Base-by-base conservation (phyloP, 257 asterid genomes). In the Gentiana straminea region DNA sequence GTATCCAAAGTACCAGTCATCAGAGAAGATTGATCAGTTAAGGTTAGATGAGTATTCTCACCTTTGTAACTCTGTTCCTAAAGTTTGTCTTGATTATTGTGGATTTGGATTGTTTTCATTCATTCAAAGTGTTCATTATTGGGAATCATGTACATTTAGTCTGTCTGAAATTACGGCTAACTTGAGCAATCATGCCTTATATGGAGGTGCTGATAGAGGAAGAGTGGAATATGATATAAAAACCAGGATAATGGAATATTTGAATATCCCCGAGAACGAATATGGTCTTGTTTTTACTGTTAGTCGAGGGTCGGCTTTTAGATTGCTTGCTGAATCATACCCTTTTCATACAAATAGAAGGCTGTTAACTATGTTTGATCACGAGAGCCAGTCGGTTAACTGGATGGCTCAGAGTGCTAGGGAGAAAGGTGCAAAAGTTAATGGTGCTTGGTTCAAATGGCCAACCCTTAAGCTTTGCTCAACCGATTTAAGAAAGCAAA, bases 401-500 rank as follows among this genome's bases (percentile, higher is more conserved):
- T 85, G 94, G 97, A 88, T 92, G 99, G 95, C 79, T 66, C 99
- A 88, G 63, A 82, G 94, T 62, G 99, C 99, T 49, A 69, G 80
- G 63, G 97, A 83, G 73, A 92, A 92, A 71, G 99, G 97, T 34
- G 97, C 99, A 1, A 92, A 88, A 73, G 94, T 88, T 61, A 76
- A 85, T 8, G 85, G 97, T 43, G 97, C 99, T 0, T 92, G 99
- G 99, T 92, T 83, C 64, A 92, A 82, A 69, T 92, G 97, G 99
- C 99, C 95, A 34, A 88, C 97, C 3, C 74, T 92, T 62, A 92
- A 92, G 63, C 89, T 92, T 62, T 92, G 97, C 60, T 92, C 97
- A 4, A 86, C 99, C 57, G 99, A 92, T 70, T 71, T 92, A 2
- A 80, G 94, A 68, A 88, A 88, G 83, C 99, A 85, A 59, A 92